These are phyloP conservation scores for Eimeria tenella DNA, from an alignment of 169 alveolate genomes.

Conservation along the genomic window DNA sequence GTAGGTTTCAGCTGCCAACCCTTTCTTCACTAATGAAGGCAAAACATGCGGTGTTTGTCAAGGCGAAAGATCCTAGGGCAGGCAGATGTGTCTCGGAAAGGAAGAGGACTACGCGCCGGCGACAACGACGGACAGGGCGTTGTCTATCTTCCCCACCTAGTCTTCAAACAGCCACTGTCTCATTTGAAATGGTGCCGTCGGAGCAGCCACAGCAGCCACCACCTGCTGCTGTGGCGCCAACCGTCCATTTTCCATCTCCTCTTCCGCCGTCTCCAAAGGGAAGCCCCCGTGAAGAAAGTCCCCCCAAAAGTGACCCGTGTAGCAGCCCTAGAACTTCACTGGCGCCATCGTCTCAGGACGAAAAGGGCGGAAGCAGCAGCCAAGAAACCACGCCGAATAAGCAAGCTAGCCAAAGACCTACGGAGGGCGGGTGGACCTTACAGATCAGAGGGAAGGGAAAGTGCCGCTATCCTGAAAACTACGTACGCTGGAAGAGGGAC, in stretches of 20 bases:
- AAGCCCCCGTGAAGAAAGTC: background rate
- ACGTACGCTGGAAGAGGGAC: conserved; percentile 49
- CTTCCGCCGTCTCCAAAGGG: background rate
- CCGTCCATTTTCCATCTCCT: background rate
- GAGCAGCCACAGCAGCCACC: background rate
- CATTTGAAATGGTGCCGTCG: background rate
- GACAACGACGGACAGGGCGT: background rate
- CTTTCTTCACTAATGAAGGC: conserved; percentile 74
- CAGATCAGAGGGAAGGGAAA: conserved; percentile 52
- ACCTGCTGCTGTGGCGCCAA: background rate
- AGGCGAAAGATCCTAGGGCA: conserved; percentile 36
- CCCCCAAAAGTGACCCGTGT: background rate
- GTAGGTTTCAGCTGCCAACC: conserved; percentile 70
- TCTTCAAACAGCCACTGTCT: background rate
- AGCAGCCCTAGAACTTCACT: background rate
- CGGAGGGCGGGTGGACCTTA: conserved; percentile 15
- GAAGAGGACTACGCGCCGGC: background rate
- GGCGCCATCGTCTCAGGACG: background rate
- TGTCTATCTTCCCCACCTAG: background rate
- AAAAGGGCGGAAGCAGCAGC: background rate
- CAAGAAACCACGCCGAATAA: background rate
- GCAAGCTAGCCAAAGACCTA: background rate
- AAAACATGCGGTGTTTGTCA: conserved; percentile 62
- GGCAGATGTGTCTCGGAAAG: background rate
- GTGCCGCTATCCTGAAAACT: conserved; percentile 26